Evolutionary conservation across 2,329 filamentous ascomycete genomes (phyloP), one percentile per base, ranked within the genome.

Genomic region (Apiospora kogelbergensis): DNA sequence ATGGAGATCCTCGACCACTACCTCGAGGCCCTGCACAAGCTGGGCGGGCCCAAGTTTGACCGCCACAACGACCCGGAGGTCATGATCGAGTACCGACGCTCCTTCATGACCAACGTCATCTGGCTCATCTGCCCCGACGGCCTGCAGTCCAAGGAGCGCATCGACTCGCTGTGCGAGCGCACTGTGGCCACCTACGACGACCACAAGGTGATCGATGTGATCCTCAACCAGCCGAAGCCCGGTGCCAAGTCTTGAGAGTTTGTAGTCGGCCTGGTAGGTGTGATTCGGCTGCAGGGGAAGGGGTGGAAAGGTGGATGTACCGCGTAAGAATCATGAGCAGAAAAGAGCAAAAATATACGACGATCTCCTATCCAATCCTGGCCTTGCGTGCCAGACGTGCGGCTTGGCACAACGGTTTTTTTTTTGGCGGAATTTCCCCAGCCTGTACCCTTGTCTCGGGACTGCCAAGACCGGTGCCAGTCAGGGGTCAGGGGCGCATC

Each of bases 1-100:
- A 77, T 79, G 76, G 78, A 77, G 64, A 72, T 83, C 15, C 71
- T 80, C 30, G 75, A 79, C 41, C 76, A 79, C 68, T 82, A 82
- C 69, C 73, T 81, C 24, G 72, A 73, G 7, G 73, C 75, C n/a
- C 71, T 81, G 66, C 75, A 76, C 65, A 68, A 68, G 13, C 70
- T 76, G 1, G 79, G 79, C 20, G 79, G 78, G n/a, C 80, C 79
- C 15, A 60, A 60, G 53, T 60, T 60, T 17, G 53, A 60, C 53
- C 74, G 74, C 63, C 74, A 77, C 48, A 72, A 75, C 44, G 75
- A 79, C 60, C 73, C 76, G 64, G 74, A 78, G 40, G 70, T 78
- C 20, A 75, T 78, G 73, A 70, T 71, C 10, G 77, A 79, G 71
- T 79, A 79, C 67, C 71, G 70, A 44, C 74, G 75, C 41, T 80